Evolutionary conservation across 2,329 filamentous ascomycete species (phyloP).

Genomic region (Pyrenochaeta sp.): DNA sequence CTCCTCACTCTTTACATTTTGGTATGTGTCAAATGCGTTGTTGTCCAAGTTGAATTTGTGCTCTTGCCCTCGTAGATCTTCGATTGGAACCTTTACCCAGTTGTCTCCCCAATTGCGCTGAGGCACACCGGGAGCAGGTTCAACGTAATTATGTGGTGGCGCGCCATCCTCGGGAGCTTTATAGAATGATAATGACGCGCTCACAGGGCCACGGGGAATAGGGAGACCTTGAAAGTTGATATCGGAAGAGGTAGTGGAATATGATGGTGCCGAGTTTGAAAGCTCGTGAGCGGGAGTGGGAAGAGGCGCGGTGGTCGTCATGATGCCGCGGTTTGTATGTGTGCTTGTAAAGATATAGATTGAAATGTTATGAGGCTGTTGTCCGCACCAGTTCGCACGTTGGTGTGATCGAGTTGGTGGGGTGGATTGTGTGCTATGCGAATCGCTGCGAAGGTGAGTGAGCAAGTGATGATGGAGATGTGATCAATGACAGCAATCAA

Average conservation of each 20-base stretch:
- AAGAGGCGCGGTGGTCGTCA: conserved; percentile 52
- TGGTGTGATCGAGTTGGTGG: neutral
- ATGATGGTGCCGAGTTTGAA: conserved; percentile 29
- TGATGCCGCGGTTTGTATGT: conserved; percentile 13
- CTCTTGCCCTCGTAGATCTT: conserved; percentile 78
- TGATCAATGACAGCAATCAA: conserved; percentile 5
- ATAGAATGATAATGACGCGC: conserved; percentile 38
- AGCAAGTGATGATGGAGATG: no score
- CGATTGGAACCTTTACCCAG: conserved; percentile 64
- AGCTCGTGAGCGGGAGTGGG: conserved; percentile 54
- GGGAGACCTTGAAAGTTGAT: conserved; percentile 40
- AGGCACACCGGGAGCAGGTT: conserved; percentile 67
- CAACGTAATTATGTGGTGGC: conserved; percentile 61
- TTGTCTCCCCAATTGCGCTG: conserved; percentile 68
- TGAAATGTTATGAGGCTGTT: no score
- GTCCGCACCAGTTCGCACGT: no score
- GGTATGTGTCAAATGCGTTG: conserved; percentile 76
- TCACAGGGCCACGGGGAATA: conserved; percentile 38
- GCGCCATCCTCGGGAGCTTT: conserved; percentile 36
- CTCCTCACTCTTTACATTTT: conserved; percentile 63
- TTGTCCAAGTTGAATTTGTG: conserved; percentile 70
- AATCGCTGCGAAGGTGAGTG: no score
- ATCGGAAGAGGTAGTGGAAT: conserved; percentile 37
- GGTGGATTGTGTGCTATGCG: no score
- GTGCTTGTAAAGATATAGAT: no score